Evolutionary conservation across 305 asterid genomes (phyloP), one percentile per base, ranked within the genome.

Genomic region (Solanum hybrid): DNA sequence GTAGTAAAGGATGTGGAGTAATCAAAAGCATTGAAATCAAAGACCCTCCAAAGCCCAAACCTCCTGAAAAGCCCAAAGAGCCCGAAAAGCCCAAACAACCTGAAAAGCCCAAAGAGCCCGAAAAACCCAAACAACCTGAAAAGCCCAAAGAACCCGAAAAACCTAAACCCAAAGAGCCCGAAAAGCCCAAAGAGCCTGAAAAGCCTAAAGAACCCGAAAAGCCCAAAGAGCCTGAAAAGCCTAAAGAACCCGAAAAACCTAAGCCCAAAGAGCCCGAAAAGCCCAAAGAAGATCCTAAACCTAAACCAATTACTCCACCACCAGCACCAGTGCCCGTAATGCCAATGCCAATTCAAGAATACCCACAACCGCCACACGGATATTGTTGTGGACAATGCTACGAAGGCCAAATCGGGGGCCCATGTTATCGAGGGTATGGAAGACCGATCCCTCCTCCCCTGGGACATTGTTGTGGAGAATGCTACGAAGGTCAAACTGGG

Each of bases 361-460:
- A 10, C 36, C 90, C 87, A 11, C 93, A 94, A n/a, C 72, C 72
- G 2, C 51, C 76, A 26, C 27, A 7, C 3, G 38, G 38, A 73
- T 56, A 64, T 0, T 93, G 92, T 22, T 38, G 34, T 36, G 93
- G 93, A 76, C 93, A 93, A 38, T 89, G 90, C 40, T 92, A 89
- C 11, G 93, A 92, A 15, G 91, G 90, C 0, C 76, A 90, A 79
- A 42, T 12, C 4, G 86, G 92, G 11, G 92, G 93, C 69, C 94
- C 95, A 10, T 92, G 91, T 78, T 91, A 92, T 84, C 90, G 84
- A 31, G 91, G 93, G 91, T 93, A 93, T 56, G 94, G 95, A 1
- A 75, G 75, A 40, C 34, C 34, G 5, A 0, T 32, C 34, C 34
- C 34, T 32, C 34, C 32, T 2, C 32, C 34, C 34, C 34, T 32